Base-by-base conservation (phyloP, 2,329 filamentous ascomycete species). In the Epichloe hybrida region DNA sequence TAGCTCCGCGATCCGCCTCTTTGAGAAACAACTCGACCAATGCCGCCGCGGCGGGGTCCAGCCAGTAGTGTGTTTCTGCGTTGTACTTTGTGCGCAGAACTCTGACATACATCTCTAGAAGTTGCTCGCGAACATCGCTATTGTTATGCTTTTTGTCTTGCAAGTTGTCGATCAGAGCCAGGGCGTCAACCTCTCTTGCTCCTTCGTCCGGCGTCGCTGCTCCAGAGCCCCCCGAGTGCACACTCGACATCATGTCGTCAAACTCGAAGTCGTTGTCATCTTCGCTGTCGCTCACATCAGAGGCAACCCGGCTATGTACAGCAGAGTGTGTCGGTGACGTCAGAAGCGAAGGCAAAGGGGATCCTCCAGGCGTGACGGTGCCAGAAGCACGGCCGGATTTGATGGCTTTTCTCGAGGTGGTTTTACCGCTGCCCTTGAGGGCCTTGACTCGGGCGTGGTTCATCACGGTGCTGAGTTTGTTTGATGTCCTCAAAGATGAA, bases 111-210 rank as follows among this genome's bases (percentile, higher is more conserved):
- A 59, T 53, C 5, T 62, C 60, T 8, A 69, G 51, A 11, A 64
- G 58, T 21, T 66, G 61, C 59, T 88, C 84, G 49, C 88, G 80
- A 21, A 81, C 80, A 55, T 86, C 79, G 23, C 76, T 78, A 56
- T 82, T 88, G 66, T 83, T 88, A 56, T 84, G 81, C 73, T 94
- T 95, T 59, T 86, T 82, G 54, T 78, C 74, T 50, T 84, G 73
- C 31, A 95, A 77, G 57, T 86, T 81, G 46, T 83, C 74, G 55
- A 94, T 81, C 52, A 83, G 78, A 54, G 82, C 76, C 31, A 75
- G 71, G 36, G 63, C 59, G 50, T 80, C 76, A 77, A 85, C 86
- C 27, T 74, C 70, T 8, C 76, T 74, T 35, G 83, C 71, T 37
- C 82, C 81, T 56, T 88, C 84, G 54, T 86, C 79, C n/a, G 80